Evolutionary conservation across 352 stramenopile species (phyloP).

Genomic region (Phytophthora multivora): DNA sequence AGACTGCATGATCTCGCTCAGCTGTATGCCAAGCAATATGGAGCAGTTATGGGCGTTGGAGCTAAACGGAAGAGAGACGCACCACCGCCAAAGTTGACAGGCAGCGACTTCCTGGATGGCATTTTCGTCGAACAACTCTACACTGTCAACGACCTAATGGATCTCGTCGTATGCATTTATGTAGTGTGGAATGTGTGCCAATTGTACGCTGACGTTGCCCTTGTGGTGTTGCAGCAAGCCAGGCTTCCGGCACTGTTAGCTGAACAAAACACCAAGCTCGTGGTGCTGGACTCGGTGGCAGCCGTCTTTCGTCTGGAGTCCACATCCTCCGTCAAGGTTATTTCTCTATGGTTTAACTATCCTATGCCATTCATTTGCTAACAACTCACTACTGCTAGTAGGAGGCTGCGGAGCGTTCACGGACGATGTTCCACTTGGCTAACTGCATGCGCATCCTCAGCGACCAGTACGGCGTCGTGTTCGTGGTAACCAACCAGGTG

Average conservation of each 20-base stretch:
- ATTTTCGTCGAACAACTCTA: conserved; percentile 86
- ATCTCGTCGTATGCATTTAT: conserved; percentile 50
- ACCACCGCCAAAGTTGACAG: conserved; percentile 7
- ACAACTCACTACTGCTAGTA: conserved; percentile 9
- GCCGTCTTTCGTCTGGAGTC: conserved; percentile 77
- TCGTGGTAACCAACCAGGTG: conserved; percentile 83
- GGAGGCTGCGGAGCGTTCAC: conserved; percentile 71
- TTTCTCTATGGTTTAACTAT: no score
- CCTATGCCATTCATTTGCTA: not conserved
- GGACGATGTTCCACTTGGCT: conserved; percentile 81
- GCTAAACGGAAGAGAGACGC: conserved; percentile 57
- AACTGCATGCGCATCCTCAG: conserved; percentile 87
- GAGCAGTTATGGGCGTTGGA: conserved; percentile 27
- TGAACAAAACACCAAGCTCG: conserved; percentile 78
- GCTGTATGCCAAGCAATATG: conserved; percentile 53
- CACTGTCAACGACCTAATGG: conserved; percentile 63
- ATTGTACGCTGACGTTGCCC: conserved; percentile 8
- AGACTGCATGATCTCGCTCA: conserved; percentile 68
- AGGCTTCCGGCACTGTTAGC: conserved; percentile 66
- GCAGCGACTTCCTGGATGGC: conserved; percentile 61
- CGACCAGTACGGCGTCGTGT: conserved; percentile 76
- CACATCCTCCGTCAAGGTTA: conserved; percentile 68
- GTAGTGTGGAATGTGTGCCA: not conserved
- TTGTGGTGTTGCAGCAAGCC: conserved; percentile 48
- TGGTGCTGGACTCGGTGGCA: conserved; percentile 82